These are phyloP conservation scores for Trichoderma sp. DNA, from an alignment of 2,329 filamentous ascomycete genomes.

Conservation along the genomic window DNA sequence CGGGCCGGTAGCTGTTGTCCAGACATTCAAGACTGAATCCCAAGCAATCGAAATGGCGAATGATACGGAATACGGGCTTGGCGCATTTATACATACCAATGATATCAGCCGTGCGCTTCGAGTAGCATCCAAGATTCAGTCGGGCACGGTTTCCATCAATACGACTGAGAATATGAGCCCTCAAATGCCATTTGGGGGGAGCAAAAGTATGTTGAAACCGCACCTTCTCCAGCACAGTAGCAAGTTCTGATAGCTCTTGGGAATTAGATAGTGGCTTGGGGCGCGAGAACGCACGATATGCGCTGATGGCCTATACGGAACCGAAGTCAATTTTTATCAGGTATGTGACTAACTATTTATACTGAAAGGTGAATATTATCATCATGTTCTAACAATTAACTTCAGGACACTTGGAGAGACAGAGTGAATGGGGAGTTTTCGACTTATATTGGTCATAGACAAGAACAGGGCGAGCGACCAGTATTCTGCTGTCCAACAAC, in stretches of 20 bases:
- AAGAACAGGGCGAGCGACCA: neutral
- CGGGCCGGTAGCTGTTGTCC: neutral
- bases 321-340: neutral
- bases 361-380: neutral
- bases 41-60: neutral
- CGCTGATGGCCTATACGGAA: neutral
- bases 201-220: neutral
- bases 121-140: neutral
- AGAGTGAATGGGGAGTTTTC: neutral
- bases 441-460: neutral
- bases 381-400: neutral
- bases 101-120: neutral
- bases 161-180: neutral
- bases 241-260: neutral
- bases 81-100: neutral
- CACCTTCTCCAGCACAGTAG: neutral
- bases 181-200: neutral
- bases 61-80: neutral
- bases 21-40: neutral
- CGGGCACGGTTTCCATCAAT: neutral
- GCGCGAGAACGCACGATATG: neutral
- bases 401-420: neutral
- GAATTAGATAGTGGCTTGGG: neutral
- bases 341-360: neutral
- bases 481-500: neutral